A percentile compares a stretch with the other conserved stretches of the same genome.
phyloP scores from a whole-genome alignment of 306 rosid genomes.

The Urtica urens region DNA sequence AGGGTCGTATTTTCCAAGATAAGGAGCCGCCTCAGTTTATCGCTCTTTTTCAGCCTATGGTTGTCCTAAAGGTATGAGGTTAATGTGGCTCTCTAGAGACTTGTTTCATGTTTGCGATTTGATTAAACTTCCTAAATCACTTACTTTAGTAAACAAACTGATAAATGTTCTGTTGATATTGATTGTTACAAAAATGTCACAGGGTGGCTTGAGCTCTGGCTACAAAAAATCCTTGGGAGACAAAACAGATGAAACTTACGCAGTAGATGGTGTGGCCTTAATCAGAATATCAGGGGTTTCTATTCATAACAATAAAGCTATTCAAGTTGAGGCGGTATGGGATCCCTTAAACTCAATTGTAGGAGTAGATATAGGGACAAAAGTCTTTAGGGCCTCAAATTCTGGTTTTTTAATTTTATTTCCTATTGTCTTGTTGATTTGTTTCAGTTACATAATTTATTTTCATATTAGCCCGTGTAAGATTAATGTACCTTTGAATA shows the following conservation, averaged over 20 bases:
- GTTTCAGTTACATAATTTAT: too few relatives aligned
- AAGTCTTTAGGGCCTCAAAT: too few relatives aligned
- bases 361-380: too few relatives aligned
- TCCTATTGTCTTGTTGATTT: too few relatives aligned
- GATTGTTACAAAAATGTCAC: too few relatives aligned
- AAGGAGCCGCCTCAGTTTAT: constrained; percentile 91
- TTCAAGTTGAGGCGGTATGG: constrained; percentile 93
- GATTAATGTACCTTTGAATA: too few relatives aligned
- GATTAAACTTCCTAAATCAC: constrained; percentile 10
- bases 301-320: constrained; percentile 63
- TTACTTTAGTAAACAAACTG: not conserved
- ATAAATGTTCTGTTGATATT: constrained; percentile 17
- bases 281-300: constrained; percentile 75
- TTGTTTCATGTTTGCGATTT: too few relatives aligned
- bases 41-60: constrained; percentile 93
- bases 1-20: constrained; percentile 86
- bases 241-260: constrained; percentile 70
- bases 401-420: too few relatives aligned
- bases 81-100: too few relatives aligned
- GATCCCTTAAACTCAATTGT: not conserved
- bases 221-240: constrained; percentile 59
- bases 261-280: constrained; percentile 61
- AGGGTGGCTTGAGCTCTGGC: constrained; percentile 97
- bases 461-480: too few relatives aligned
- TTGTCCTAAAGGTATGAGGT: constrained; percentile 86